Percentiles rank a stretch among this genome's conserved stretches.
Conservation (phyloP, 176 grass and related monocot species). For the Oryza meridionalis region DNA sequence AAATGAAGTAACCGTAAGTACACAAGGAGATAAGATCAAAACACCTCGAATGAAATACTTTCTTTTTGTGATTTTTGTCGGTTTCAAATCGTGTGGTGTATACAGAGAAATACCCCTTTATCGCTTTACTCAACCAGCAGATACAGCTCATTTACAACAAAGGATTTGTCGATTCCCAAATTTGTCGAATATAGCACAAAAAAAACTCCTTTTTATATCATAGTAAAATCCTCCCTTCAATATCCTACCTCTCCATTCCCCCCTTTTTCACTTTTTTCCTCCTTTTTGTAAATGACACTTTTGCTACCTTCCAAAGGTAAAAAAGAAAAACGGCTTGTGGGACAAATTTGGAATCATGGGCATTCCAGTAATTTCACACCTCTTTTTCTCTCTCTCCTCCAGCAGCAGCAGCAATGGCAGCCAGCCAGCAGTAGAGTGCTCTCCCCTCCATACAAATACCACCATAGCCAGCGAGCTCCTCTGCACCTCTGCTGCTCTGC, state of each 20-base stretch:
- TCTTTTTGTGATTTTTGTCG: background rate
- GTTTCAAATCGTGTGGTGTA: background rate
- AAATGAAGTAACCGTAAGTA: background rate
- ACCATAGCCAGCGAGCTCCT: conserved; percentile 9
- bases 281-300: background rate
- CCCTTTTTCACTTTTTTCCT: background rate
- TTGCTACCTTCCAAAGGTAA: background rate
- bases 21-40: background rate
- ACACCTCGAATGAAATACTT: background rate
- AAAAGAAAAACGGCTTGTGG: background rate
- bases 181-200: background rate
- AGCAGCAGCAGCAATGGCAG: background rate
- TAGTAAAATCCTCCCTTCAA: background rate
- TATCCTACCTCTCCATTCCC: no score
- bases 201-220: background rate
- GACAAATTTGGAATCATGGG: background rate
- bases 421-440: background rate
- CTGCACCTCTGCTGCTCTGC: background rate
- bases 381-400: background rate
- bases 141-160: background rate
- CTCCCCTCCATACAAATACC: conserved; percentile 25
- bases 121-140: background rate
- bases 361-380: background rate
- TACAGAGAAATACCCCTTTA: background rate
- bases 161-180: background rate